Evolutionary conservation across 164 flowering plant genomes (phyloP), one percentile per base, ranked within the genome.

Genomic region (Protea cynaroides): DNA sequence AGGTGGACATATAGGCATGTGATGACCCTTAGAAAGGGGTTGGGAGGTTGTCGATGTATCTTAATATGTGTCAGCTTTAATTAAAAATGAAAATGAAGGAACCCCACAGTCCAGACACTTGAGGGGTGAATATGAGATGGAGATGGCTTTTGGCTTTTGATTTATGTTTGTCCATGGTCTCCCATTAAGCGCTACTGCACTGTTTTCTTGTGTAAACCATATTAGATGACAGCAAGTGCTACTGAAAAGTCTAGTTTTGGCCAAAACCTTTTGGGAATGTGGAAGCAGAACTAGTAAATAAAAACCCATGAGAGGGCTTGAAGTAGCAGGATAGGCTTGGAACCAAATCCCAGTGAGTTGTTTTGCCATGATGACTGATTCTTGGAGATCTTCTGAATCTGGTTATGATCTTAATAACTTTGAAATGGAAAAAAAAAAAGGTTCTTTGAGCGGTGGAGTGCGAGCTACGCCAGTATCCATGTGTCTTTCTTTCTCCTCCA

Each of bases 151-250:
- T 56, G 62, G 68, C 61, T 66, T 67, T 64, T 60, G 69, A 70
- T 74, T 68, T 67, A 25, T 64, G 53, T 67, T 67, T 67, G 5
- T 29, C 67, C 58, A 74, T 64, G 69, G 74, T 67, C 66, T 60
- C 71, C 71, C 78, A 74, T 69, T 61, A 63, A 64, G 49, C 47
- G 34, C 49, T 0, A 4, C 8, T 44, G 49, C 17, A 4, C 12
- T 44, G 2, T 44, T 44, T 2, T n/a, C n/a, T n/a, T 4, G 34
- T 29, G 4, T 29, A 5, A 29, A 29, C 34, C 34, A n/a, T n/a
- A n/a, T n/a, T n/a, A n/a, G n/a, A n/a, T 29, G 34, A 5, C 34
- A 29, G 17, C 15, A 44, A 44, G 0, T 4, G 15, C 49, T 44
- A 44, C 49, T 44, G 10, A 44, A 29, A 44, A 44, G 49, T 44